Evolutionary conservation across 345 rosid species (phyloP), one percentile per base, ranked within the genome.

Genomic region (Lumnitzera racemosa): DNA sequence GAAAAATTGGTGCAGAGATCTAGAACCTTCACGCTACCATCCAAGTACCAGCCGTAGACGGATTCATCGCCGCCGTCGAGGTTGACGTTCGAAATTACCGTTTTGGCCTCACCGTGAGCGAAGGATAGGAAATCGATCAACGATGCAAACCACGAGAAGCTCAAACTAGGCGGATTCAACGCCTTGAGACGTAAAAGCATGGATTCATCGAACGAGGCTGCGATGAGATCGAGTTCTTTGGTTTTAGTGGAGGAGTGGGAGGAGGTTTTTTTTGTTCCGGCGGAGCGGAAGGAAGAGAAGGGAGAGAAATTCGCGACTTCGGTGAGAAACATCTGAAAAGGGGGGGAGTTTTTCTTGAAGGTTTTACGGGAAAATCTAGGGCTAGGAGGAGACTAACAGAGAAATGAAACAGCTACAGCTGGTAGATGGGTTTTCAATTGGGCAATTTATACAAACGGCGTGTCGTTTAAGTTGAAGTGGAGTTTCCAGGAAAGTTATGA

Each of bases 91-190:
- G 65, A 51, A 43, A 61, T 53, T 50, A 62, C 31, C 14, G 50
- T 13, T 46, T 43, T 20, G 11, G 66, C 66, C 11, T 62, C 57
- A 11, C 29, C 41, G 58, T 62, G 58, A 53, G 51, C 47, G 51
- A 46, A 53, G 43, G 57, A 20, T 5, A 54, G 46, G 27, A 62
- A 53, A 20, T 62, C 58, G 9, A 53, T 29, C 13, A 51, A 57
- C 43, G 23, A 43, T 15, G 66, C 46, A 51, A 62, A 41, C 66
- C 66, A 62, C 15, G 51, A 41, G 49, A 62, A 47, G 51, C 43
- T 51, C 36, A 62, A 10, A 13, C 50, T 50, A 43, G 66, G 58
- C 43, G 57, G 52, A 46, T 20, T 23, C 51, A 53, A 47, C 13
- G 58, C 41, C 43, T 62, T 62, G 58, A 51, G 23, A 1, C 66